Conservation (phyloP, 2,329 filamentous ascomycete genomes). For the Coleophoma cylindrospora region DNA sequence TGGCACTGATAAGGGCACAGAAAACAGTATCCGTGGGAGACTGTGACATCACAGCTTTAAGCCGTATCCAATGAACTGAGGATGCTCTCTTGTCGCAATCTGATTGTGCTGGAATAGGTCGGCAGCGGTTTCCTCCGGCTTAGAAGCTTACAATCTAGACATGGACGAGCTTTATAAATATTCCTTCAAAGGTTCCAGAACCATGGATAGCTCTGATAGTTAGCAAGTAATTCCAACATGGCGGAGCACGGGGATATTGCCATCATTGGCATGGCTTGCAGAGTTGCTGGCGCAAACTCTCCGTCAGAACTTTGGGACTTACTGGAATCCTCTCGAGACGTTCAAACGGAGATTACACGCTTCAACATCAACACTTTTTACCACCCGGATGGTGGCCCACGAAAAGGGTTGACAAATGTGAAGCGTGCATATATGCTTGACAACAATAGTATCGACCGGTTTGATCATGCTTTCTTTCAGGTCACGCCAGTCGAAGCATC, state of each 20-base stretch:
- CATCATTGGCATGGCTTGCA: conserved; percentile 31
- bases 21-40: too few relatives aligned
- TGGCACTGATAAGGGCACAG: too few relatives aligned
- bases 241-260: conserved; percentile 13
- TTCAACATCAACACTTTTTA: conserved; percentile 47
- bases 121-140: too few relatives aligned
- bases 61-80: too few relatives aligned
- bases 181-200: too few relatives aligned
- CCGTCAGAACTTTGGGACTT: conserved; percentile 43
- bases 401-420: conserved; percentile 34
- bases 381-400: conserved; percentile 37
- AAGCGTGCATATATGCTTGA: conserved; percentile 3
- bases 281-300: conserved; percentile 31
- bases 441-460: conserved; percentile 22
- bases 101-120: too few relatives aligned
- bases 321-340: conserved; percentile 35
- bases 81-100: too few relatives aligned
- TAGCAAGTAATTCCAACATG: background rate
- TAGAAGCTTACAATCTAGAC: too few relatives aligned
- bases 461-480: conserved; percentile 34
- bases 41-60: too few relatives aligned
- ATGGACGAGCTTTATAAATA: too few relatives aligned
- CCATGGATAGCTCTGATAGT: too few relatives aligned
- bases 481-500: conserved; percentile 29
- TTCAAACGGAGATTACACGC: conserved; percentile 35